phyloP scores from a whole-genome alignment of 371 early-diverging fungal genomes.

The Mortierella sp. region DNA sequence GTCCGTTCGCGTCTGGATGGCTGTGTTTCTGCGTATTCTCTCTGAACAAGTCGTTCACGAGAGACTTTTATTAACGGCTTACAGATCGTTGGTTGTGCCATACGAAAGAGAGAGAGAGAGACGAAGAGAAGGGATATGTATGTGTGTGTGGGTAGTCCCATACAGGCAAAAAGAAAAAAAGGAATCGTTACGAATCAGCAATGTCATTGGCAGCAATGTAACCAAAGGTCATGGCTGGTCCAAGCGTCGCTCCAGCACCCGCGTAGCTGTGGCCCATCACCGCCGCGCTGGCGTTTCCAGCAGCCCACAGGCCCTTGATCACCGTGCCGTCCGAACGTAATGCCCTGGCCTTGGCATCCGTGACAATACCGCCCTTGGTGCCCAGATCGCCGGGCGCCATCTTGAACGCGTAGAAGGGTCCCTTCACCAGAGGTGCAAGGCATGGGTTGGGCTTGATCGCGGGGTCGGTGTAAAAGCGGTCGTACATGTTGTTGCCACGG shows the following conservation, averaged over 20 bases:
- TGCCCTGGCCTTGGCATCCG: slow-evolving; percentile 11
- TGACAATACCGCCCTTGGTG: slow-evolving; percentile 21
- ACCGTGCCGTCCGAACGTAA: slow-evolving; percentile 14
- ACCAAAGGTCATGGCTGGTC: slow-evolving; percentile 21
- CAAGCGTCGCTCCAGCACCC: slow-evolving; percentile 11
- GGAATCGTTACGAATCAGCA: not conserved
- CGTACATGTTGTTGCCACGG: not conserved
- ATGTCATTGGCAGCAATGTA: slow-evolving; percentile 17
- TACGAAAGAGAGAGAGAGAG: no score
- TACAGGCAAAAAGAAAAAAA: no score
- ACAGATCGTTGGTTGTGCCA: no score
- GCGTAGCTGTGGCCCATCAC: slow-evolving; percentile 22
- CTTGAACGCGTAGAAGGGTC: slow-evolving; percentile 18
- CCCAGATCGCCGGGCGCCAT: slow-evolving; percentile 20
- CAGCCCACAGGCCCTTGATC: slow-evolving; percentile 22
- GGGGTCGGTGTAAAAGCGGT: slow-evolving; percentile 11
- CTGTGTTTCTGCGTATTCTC: not conserved
- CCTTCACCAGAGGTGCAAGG: slow-evolving; percentile 14
- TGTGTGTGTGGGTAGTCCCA: no score
- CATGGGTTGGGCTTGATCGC: slow-evolving; percentile 17
- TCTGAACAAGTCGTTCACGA: no score
- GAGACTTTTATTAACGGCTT: no score
- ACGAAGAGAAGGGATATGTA: no score
- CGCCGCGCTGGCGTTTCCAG: slow-evolving; percentile 17
- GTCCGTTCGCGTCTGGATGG: not conserved